Conservation (phyloP, 2,329 filamentous ascomycete genomes). For the Hypoxylon sp. region DNA sequence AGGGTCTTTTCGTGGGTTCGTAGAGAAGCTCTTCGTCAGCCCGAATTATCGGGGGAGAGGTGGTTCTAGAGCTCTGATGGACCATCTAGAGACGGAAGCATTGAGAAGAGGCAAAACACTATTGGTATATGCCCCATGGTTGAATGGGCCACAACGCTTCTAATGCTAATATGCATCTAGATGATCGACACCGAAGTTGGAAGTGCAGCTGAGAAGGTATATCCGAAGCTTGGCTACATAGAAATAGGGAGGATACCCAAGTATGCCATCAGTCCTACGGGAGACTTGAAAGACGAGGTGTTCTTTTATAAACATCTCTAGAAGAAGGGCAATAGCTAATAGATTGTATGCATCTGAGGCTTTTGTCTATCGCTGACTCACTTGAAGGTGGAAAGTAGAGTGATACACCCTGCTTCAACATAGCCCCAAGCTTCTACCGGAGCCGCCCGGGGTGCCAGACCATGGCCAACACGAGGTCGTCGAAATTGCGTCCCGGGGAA, state of each 20-base stretch:
- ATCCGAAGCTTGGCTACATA: conserved; percentile 69
- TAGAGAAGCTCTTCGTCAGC: conserved; percentile 72
- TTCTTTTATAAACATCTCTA: conserved; percentile 71
- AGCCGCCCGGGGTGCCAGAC: not conserved
- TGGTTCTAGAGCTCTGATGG: conserved; percentile 66
- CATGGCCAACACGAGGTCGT: not conserved
- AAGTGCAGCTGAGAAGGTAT: conserved; percentile 67
- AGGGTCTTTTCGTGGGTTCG: conserved; percentile 66
- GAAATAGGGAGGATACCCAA: conserved; percentile 69
- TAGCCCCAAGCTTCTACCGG: not conserved
- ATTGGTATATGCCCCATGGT: conserved; percentile 62
- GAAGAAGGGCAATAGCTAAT: not conserved
- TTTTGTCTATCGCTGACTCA: not conserved
- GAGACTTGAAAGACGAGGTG: conserved; percentile 65
- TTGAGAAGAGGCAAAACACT: conserved; percentile 63
- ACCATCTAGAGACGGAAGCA: conserved; percentile 69
- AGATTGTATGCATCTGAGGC: not conserved
- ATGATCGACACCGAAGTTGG: conserved; percentile 66
- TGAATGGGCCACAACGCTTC: not conserved
- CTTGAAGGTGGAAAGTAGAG: not conserved
- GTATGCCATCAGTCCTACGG: conserved; percentile 65
- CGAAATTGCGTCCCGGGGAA: not conserved
- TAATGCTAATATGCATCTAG: conserved; percentile 51
- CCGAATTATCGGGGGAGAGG: conserved; percentile 67
- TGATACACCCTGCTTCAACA: not conserved